Base-by-base conservation (phyloP, 1,139 yeast species). In the Geotrichum aggregatum region DNA sequence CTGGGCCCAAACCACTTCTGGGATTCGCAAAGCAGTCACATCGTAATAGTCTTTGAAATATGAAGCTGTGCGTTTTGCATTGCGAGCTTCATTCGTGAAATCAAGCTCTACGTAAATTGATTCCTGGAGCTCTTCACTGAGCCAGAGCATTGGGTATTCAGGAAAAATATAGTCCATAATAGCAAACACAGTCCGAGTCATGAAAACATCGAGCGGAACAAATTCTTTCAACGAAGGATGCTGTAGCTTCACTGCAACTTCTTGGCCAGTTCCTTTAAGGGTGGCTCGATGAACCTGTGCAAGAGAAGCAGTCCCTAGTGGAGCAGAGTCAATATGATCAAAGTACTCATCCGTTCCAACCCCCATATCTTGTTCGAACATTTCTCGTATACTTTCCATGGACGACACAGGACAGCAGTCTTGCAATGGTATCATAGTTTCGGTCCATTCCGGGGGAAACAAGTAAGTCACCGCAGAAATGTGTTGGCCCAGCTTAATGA, bases 401-500 rank as follows among this genome's bases (percentile, higher is more conserved):
- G 91, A 78, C 0, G 96, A 85, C 59, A 77, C 74, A 0, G 98
- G 98, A 65, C 98, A 92, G 64, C 80, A 78, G 63, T 91, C 96
- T 64, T 92, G 98, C 50, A 94, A 71, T 0, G 97, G 96, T 38
- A 84, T 76, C 97, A 92, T 92, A 0, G 98, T 85, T 18, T 80
- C 80, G 0, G 98, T 91, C 99, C 99, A 92, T 70, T 94, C 97
- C 11, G 72, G 76, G 0, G 99, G 98, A 54, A 92, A 73, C 34
- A 92, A 72, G 68, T 92, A 94, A 0, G 97, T 87, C 76, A 92
- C 76, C 0, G 98, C 98, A 33, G 92, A 80, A 18, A 92, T 75
- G 67, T 92, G 98, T 66, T 92, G 98, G 6, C 99, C 98, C 44
- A 92, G 73, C 66, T 94, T 94, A 67, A 92, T 92, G 68, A 84